phyloP scores from a whole-genome alignment of 768 basidiomycete genomes.

The Pulveroboletus ravenelii region DNA sequence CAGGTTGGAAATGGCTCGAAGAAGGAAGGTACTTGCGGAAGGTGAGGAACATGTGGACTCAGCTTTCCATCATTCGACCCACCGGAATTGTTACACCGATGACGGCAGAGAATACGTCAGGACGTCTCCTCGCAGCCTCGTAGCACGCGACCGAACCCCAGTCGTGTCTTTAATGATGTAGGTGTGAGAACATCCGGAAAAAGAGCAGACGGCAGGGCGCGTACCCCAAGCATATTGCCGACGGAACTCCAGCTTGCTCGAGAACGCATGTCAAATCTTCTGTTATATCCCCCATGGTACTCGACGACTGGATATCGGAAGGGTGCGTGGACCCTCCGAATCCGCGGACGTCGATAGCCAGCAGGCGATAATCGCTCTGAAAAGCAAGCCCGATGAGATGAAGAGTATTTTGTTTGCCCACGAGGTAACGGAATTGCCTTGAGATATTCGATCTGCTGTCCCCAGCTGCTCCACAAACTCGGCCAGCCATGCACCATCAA shows the following conservation, averaged over 20 bases:
- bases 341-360: slow-evolving; percentile 63
- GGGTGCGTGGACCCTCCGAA: slow-evolving; percentile 68
- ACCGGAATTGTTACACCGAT: slow-evolving; percentile 61
- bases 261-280: slow-evolving; percentile 63
- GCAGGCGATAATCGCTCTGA: slow-evolving; percentile 56
- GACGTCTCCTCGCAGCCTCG: slow-evolving; percentile 63
- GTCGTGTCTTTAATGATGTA: slow-evolving; percentile 50
- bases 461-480: slow-evolving; percentile 71
- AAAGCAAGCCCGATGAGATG: not conserved
- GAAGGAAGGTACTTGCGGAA: slow-evolving; percentile 54
- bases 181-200: not conserved
- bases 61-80: slow-evolving; percentile 11
- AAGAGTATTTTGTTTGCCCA: no score
- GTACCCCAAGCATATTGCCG: slow-evolving; percentile 62
- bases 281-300: slow-evolving; percentile 55
- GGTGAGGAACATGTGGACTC: not conserved
- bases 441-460: slow-evolving; percentile 64
- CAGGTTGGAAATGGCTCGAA: slow-evolving; percentile 43
- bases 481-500: slow-evolving; percentile 81
- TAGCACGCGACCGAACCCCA: slow-evolving; percentile 70
- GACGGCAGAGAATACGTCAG: slow-evolving; percentile 58
- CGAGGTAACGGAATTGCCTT: slow-evolving; percentile 33
- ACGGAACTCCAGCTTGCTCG: slow-evolving; percentile 41
- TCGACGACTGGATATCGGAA: slow-evolving; percentile 54
- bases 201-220: slow-evolving; percentile 1